These are phyloP conservation scores for Picea sitchensis DNA, from an alignment of 75 land plant species.

Conservation along the genomic window DNA sequence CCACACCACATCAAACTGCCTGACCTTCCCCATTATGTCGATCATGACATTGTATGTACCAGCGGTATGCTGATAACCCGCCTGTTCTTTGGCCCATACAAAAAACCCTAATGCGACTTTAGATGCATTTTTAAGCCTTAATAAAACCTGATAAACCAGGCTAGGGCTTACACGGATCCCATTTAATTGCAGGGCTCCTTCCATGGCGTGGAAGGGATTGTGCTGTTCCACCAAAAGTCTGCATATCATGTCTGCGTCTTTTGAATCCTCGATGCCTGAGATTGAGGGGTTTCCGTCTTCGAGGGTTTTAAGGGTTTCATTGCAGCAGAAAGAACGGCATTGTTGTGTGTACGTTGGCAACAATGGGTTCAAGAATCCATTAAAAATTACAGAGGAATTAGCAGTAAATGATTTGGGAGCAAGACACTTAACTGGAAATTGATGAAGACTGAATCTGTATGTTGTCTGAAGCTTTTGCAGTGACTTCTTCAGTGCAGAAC, in stretches of 20 bases:
- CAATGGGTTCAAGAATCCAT: not conserved
- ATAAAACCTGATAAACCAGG: conserved; percentile 52
- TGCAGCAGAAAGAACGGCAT: not conserved
- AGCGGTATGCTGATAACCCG: conserved; percentile 10
- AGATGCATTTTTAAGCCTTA: conserved; percentile 51
- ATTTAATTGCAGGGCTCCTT: conserved; percentile 53
- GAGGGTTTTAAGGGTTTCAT: not conserved
- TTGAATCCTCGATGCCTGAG: not conserved
- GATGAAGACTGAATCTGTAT: not conserved
- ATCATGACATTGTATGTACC: conserved; percentile 35
- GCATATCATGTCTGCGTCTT: conserved; percentile 28
- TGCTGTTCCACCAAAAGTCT: conserved; percentile 47
- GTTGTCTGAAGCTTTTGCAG: not conserved
- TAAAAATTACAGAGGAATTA: not conserved
- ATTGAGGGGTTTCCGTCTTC: conserved; percentile 8
- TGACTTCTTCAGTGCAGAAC: not conserved
- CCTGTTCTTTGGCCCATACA: conserved; percentile 20
- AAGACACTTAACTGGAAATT: conserved; percentile 5
- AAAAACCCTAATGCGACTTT: conserved; percentile 63
- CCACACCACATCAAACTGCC: conserved; percentile 73
- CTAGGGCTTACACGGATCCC: conserved; percentile 32
- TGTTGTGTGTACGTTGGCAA: not conserved
- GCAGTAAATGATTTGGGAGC: not conserved
- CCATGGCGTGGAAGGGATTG: conserved; percentile 67
- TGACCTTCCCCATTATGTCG: conserved; percentile 46